phyloP scores from a whole-genome alignment of 208 protist species.

The Trichomonas tenax region DNA sequence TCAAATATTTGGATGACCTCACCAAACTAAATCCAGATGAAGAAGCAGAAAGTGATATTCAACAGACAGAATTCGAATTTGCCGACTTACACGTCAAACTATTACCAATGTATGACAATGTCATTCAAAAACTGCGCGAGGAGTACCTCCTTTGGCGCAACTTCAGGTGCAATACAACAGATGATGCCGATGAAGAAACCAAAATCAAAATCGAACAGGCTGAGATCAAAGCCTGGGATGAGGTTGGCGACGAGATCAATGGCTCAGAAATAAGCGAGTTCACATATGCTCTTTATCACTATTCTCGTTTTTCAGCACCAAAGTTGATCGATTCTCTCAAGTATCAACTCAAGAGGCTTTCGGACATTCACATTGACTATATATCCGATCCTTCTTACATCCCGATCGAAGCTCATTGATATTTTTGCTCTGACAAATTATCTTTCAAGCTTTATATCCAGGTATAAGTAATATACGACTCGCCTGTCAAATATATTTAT shows the following conservation, averaged over 20 bases:
- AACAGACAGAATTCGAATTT: neutral
- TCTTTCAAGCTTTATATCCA: too few relatives aligned
- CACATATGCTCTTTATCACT: neutral
- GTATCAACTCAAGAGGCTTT: neutral
- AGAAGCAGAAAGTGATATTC: neutral
- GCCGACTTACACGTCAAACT: neutral
- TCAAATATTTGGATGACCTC: neutral
- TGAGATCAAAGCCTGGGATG: neutral
- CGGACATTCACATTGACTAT: neutral
- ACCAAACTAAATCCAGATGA: neutral
- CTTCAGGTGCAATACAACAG: neutral
- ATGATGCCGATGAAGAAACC: neutral
- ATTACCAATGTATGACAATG: neutral
- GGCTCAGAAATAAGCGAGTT: neutral
- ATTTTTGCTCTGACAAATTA: too few relatives aligned
- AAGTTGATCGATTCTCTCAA: neutral
- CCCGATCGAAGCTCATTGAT: neutral
- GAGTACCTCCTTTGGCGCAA: neutral
- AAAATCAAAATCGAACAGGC: neutral
- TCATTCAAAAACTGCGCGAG: neutral
- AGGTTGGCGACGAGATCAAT: neutral
- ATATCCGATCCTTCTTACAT: neutral
- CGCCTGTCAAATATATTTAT: too few relatives aligned
- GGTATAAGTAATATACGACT: too few relatives aligned
- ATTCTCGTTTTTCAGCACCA: neutral